These are phyloP conservation scores for Dissoconium aciculare DNA, from an alignment of 2,329 filamentous ascomycete species.

Conservation along the genomic window DNA sequence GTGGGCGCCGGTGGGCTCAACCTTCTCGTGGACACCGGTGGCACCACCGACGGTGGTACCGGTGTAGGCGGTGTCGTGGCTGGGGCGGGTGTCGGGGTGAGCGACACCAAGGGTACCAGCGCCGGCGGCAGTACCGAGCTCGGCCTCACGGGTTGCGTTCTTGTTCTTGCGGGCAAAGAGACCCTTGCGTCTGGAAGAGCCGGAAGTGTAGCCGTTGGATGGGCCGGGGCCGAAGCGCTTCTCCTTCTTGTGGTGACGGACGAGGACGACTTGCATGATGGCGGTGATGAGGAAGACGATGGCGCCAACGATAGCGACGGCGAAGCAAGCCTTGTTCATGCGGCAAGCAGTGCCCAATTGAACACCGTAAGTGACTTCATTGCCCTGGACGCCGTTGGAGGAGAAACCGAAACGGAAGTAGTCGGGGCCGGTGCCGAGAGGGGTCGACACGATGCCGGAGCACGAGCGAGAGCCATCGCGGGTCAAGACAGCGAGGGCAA, in stretches of 20 bases:
- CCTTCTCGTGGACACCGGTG: constrained; percentile 13
- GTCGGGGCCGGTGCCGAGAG: constrained; percentile 50
- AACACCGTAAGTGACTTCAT: constrained; percentile 30
- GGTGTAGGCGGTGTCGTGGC: constrained; percentile 34
- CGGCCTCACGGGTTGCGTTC: constrained; percentile 27
- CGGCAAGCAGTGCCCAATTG: constrained; percentile 50
- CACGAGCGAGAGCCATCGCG: constrained; percentile 54
- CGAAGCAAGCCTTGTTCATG: constrained; percentile 62
- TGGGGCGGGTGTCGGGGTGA: constrained; percentile 28
- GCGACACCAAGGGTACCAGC: constrained; percentile 17
- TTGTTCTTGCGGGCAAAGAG: constrained; percentile 22
- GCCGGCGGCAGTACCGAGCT: constrained; percentile 27
- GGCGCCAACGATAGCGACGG: constrained; percentile 64
- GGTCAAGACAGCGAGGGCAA: constrained; percentile 67
- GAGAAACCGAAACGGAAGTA: constrained; percentile 34
- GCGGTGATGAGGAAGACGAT: constrained; percentile 64
- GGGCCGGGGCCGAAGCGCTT: constrained; percentile 55
- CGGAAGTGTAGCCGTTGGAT: constrained; percentile 52
- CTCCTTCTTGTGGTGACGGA: constrained; percentile 57
- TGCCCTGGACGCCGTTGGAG: constrained; percentile 28
- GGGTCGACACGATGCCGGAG: constrained; percentile 47
- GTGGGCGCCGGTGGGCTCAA: constrained; percentile 16
- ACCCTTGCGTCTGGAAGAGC: constrained; percentile 32
- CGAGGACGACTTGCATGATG: constrained; percentile 51
- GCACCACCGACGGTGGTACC: constrained; percentile 32